Conservation (phyloP, 805 yeast genomes). For the Citeromyces nyonsensis region DNA sequence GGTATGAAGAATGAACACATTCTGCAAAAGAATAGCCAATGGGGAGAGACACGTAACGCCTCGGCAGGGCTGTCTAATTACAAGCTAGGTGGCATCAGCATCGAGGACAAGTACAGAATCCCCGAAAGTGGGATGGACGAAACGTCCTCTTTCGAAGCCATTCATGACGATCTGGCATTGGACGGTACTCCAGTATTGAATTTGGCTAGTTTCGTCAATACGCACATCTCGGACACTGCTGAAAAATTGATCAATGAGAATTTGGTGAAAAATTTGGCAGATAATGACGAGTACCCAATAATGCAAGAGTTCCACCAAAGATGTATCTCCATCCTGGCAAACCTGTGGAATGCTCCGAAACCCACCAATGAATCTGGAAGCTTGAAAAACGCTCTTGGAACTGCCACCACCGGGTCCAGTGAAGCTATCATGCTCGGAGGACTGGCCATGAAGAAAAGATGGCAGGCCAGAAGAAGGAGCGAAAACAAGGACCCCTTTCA, state of each 20-base stretch:
- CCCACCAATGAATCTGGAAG: constrained; percentile 6
- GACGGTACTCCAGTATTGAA: constrained; percentile 81
- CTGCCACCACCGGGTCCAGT: constrained; percentile 88
- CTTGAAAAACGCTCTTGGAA: constrained; percentile 45
- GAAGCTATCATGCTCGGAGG: constrained; percentile 94
- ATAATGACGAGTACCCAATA: constrained; percentile 87
- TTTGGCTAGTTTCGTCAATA: constrained; percentile 82
- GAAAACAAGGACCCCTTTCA: constrained; percentile 41
- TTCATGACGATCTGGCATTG: constrained; percentile 59
- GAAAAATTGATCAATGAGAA: constrained; percentile 47
- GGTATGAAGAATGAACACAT: constrained; percentile 3
- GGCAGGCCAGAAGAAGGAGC: constrained; percentile 57
- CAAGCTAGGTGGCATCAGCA: constrained; percentile 11
- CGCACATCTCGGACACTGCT: constrained; percentile 41
- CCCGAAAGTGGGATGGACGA: constrained; percentile 40
- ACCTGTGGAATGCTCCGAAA: constrained; percentile 66
- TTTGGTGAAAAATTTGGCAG: constrained; percentile 78
- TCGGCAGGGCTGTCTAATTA: constrained; percentile 8
- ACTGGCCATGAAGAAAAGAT: constrained; percentile 75
- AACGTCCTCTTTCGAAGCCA: constrained; percentile 38
- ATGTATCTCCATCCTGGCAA: constrained; percentile 66
- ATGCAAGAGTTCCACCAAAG: constrained; percentile 66
- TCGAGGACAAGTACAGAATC: constrained; percentile 36
- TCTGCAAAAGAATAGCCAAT: not conserved
- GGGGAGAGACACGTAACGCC: not conserved